Evolutionary conservation across 2,329 filamentous ascomycete species (phyloP).

Genomic region (Botryosphaeria dothidea): DNA sequence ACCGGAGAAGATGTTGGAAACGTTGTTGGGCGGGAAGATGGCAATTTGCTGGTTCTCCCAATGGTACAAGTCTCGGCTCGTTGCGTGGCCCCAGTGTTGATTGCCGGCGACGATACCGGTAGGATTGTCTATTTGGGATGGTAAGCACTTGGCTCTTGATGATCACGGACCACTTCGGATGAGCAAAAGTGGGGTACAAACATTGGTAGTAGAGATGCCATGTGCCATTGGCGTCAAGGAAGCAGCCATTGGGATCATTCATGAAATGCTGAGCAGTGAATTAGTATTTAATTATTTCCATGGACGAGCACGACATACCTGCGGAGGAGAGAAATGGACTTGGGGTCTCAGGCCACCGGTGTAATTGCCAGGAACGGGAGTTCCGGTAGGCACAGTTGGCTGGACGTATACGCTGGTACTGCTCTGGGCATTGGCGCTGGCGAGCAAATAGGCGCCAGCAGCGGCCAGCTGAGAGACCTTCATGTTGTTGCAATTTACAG

Average conservation of each 20-base stretch:
- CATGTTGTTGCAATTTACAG: background rate
- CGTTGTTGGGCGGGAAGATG: slow-evolving; percentile 58
- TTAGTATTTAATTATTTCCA: background rate
- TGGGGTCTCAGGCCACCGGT: slow-evolving; percentile 49
- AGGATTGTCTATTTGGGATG: slow-evolving; percentile 48
- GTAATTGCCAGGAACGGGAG: slow-evolving; percentile 43
- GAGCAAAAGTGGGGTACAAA: slow-evolving; percentile 22
- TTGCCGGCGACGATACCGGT: slow-evolving; percentile 54
- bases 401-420: slow-evolving; percentile 7
- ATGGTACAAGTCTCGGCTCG: slow-evolving; percentile 61
- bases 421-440: background rate
- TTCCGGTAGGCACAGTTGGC: slow-evolving; percentile 26
- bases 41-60: slow-evolving; percentile 68
- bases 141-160: slow-evolving; percentile 19
- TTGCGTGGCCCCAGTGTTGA: slow-evolving; percentile 69
- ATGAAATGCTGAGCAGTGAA: slow-evolving; percentile 38
- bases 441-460: background rate
- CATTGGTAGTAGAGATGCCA: slow-evolving; percentile 70
- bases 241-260: slow-evolving; percentile 68
- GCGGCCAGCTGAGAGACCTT: slow-evolving; percentile 1
- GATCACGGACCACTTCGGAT: background rate
- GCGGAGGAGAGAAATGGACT: slow-evolving; percentile 58
- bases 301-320: slow-evolving; percentile 51
- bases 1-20: slow-evolving; percentile 55
- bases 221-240: slow-evolving; percentile 56